Evolutionary conservation across 2,329 filamentous ascomycete genomes (phyloP), one percentile per base, ranked within the genome.

Genomic region (Colletotrichum eremochloae): DNA sequence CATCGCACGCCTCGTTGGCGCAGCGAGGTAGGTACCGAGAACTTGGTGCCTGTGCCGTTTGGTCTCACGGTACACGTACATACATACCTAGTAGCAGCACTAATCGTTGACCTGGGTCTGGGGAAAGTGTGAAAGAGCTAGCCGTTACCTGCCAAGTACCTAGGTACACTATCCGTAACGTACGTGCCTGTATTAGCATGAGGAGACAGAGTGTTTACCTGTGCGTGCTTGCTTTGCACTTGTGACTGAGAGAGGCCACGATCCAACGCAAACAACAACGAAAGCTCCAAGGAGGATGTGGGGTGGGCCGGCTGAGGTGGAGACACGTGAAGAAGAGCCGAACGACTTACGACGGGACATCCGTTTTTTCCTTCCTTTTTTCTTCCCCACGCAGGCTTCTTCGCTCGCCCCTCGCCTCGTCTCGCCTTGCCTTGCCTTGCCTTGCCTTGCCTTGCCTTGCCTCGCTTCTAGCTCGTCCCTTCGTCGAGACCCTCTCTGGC

Each of bases 281-380:
- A 57, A 8, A 57, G 50, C 33, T 48, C 57, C 24, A 24, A 24
- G 24, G 24, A 57, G 57, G 18, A 12, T 46, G 44, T 20, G 44
- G 68, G 56, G 44, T 56, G 64, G 64, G 33, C 56, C 38, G 64
- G 64, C n/a, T 55, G 38, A 11, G 53, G 69, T 68, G 65, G 69
- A 55, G 65, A 69, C 66, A 72, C 68, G 69, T 72, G 58, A 72
- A 64, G 66, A 68, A 44, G 31, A 44, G 64, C 58, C 66, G 46
- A 40, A 56, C 46, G 60, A 72, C 53, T 67, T 18, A 20, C 60
- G 65, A 72, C 65, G 68, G 69, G 44, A 40, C 36, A 60, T 40
- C 60, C 66, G 53, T 72, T 69, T 69, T 69, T 33, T 29, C 44
- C 20, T 53, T 52, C 58, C 50, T 20, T 44, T 38, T 57, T 24